Evolutionary conservation across 2,329 filamentous ascomycete species (phyloP).

Genomic region (Dothidotthia symphoricarpi): DNA sequence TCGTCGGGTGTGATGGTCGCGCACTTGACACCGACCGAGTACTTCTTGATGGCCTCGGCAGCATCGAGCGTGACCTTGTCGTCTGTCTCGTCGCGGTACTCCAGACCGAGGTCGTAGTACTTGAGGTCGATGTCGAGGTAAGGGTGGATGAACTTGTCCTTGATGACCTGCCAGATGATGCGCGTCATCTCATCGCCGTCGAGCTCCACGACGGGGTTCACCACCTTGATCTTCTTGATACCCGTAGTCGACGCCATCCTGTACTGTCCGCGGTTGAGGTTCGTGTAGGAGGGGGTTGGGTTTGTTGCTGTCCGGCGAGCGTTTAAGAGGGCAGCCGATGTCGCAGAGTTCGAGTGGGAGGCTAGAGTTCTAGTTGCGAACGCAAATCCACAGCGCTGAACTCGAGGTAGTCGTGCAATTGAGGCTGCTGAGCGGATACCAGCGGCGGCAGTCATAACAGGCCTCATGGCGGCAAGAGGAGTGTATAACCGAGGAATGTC

Average conservation of each 20-base stretch:
- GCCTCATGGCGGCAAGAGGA: slow-evolving; percentile 29
- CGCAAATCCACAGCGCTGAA: slow-evolving; percentile 29
- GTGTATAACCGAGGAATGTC: slow-evolving; percentile 30
- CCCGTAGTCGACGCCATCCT: slow-evolving; percentile 56
- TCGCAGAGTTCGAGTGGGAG: slow-evolving; percentile 22
- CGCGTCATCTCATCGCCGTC: slow-evolving; percentile 96
- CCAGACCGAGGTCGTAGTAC: slow-evolving; percentile 92
- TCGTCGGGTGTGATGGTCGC: slow-evolving; percentile 99
- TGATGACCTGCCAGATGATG: slow-evolving; percentile 99
- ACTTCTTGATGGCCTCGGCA: slow-evolving; percentile 97
- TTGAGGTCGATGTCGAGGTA: slow-evolving; percentile 98
- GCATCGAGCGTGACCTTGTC: slow-evolving; percentile 95
- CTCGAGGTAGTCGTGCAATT: slow-evolving; percentile 20
- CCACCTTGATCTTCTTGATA: slow-evolving; percentile 99
- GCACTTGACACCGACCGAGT: slow-evolving; percentile 98
- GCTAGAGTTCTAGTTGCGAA: slow-evolving; percentile 24
- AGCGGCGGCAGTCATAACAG: slow-evolving; percentile 27
- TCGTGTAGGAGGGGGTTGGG: slow-evolving; percentile 7
- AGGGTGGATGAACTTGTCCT: slow-evolving; percentile 96
- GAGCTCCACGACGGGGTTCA: slow-evolving; percentile 97
- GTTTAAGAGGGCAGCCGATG: slow-evolving; percentile 21
- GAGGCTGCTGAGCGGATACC: slow-evolving; percentile 25
- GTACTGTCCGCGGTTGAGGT: slow-evolving; percentile 18
- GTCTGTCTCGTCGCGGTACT: slow-evolving; percentile 93
- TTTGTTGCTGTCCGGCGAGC: slow-evolving; percentile 15